Evolutionary conservation across 2,329 filamentous ascomycete genomes (phyloP).

Genomic region (Bipolaris cookei): DNA sequence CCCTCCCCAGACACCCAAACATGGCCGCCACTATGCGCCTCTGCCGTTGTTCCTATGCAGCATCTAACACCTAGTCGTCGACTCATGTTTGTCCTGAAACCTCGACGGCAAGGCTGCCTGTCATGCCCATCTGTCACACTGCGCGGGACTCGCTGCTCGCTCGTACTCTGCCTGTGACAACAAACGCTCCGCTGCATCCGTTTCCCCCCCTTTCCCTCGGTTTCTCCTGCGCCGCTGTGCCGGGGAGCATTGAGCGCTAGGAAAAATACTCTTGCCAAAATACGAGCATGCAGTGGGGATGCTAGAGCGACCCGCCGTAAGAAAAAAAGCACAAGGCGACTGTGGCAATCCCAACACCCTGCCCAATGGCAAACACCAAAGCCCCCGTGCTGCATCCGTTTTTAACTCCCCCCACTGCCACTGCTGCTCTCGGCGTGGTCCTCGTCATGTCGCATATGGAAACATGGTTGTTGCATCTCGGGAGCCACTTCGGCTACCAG

Average conservation of each 20-base stretch:
- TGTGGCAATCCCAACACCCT: slow-evolving; percentile 22
- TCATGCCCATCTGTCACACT: no score
- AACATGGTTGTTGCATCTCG: slow-evolving; percentile 13
- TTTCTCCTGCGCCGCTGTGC: neutral
- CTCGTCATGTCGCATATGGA: slow-evolving; percentile 16
- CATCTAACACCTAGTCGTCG: no score
- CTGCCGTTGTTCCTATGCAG: neutral
- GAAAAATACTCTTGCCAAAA: slow-evolving; percentile 19
- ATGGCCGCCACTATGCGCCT: slow-evolving; percentile 13
- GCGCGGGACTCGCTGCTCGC: no score
- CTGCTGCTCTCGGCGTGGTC: slow-evolving; percentile 17
- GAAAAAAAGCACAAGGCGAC: slow-evolving; percentile 11
- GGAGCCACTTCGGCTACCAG: slow-evolving; percentile 7
- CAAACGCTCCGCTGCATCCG: no score
- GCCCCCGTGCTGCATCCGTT: slow-evolving; percentile 8
- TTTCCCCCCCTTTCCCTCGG: slow-evolving; percentile 16
- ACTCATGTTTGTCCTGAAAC: no score
- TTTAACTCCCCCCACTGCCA: slow-evolving; percentile 17
- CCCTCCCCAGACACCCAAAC: slow-evolving; percentile 4
- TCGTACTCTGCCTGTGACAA: no score
- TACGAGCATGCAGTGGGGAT: slow-evolving; percentile 28
- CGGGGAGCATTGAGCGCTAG: slow-evolving; percentile 19
- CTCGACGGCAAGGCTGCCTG: no score
- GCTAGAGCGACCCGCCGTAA: slow-evolving; percentile 19
- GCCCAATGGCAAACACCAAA: slow-evolving; percentile 1